These are phyloP conservation scores for Reutealis trisperma DNA, from an alignment of 345 rosid genomes.

Conservation along the genomic window DNA sequence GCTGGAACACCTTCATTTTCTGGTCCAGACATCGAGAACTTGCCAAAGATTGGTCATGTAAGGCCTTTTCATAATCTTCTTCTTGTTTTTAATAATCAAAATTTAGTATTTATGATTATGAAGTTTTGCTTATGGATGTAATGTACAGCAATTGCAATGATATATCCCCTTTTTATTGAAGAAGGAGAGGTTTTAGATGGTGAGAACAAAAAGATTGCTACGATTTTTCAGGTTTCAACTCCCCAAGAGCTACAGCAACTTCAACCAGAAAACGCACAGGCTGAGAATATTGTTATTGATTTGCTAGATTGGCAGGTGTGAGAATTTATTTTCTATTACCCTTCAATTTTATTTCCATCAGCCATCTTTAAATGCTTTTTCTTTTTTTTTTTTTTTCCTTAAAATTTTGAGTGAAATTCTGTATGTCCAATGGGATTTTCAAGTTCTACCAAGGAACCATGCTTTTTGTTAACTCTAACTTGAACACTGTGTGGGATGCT, in stretches of 20 bases:
- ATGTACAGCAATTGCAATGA: slow-evolving; percentile 63
- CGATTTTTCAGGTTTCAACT: slow-evolving; percentile 54
- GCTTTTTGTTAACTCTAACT: background rate
- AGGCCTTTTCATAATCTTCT: background rate
- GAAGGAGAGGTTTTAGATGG: slow-evolving; percentile 50
- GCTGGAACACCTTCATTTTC: slow-evolving; percentile 87
- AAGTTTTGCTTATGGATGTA: slow-evolving; percentile 20
- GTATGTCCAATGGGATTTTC: background rate
- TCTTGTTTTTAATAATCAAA: background rate
- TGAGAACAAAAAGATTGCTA: slow-evolving; percentile 48
- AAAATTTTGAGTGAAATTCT: background rate
- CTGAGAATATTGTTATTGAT: slow-evolving; percentile 57
- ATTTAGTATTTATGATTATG: slow-evolving; percentile 1
- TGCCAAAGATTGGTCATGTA: slow-evolving; percentile 81
- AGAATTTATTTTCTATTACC: background rate
- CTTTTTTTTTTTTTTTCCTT: background rate
- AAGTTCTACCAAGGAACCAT: background rate
- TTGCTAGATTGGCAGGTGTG: slow-evolving; percentile 80
- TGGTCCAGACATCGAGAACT: slow-evolving; percentile 43
- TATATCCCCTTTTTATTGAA: slow-evolving; percentile 56
- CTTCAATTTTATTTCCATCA: background rate
- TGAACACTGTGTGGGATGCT: background rate
- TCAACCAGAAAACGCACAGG: slow-evolving; percentile 45
- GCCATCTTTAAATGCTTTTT: background rate
- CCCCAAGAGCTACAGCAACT: slow-evolving; percentile 61